Evolutionary conservation across 257 asterid genomes (phyloP).

Genomic region (Solanum medicagineum): DNA sequence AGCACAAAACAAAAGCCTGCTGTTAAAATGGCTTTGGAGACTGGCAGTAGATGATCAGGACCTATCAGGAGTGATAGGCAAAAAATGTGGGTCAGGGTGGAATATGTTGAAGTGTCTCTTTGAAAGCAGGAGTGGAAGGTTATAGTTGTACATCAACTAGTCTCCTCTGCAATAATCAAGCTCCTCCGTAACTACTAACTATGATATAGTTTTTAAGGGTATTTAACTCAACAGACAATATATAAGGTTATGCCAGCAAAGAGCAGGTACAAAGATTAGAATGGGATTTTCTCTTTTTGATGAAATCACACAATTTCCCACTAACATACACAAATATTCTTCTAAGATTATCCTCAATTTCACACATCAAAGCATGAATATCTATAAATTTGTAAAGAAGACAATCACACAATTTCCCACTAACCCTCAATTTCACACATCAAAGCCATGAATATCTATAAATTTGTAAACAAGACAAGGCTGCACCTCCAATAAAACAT

Average conservation of each 20-base stretch:
- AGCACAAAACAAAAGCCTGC: too few species aligned
- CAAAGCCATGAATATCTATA: background rate
- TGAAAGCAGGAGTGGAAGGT: background rate
- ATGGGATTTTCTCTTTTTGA: background rate
- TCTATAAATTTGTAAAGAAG: too few species aligned
- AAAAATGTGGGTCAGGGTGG: background rate
- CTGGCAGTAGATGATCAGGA: too few species aligned
- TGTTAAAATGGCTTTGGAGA: too few species aligned
- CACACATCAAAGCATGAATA: background rate
- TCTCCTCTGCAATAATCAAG: background rate
- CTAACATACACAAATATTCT: background rate
- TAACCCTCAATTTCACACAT: background rate
- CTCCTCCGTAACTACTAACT: background rate
- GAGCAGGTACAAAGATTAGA: background rate
- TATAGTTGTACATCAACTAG: background rate
- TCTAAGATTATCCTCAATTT: background rate
- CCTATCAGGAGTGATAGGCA: background rate
- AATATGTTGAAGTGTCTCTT: background rate
- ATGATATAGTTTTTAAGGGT: background rate
- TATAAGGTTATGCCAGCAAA: background rate
- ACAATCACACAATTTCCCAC: background rate
- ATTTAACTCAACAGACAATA: background rate
- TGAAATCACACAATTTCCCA: background rate
- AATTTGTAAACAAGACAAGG: background rate
- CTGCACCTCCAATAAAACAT: background rate